A percentile compares a stretch with the other conserved stretches of the same genome.
These are phyloP conservation scores for Cyberlindnera mycetangii DNA, from an alignment of 805 yeast species.

Conservation along the genomic window DNA sequence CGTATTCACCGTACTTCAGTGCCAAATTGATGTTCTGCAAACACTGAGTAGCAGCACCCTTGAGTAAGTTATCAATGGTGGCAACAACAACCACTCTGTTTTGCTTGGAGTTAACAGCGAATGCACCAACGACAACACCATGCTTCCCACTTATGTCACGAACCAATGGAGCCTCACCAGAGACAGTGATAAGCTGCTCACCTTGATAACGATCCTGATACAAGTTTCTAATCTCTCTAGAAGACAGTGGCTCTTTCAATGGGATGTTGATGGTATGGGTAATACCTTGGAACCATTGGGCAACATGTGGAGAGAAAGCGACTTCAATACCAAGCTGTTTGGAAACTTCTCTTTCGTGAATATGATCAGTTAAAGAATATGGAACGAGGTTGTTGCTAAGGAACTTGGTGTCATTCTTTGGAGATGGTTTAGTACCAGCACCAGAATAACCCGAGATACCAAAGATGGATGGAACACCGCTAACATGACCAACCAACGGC, in stretches of 20 bases:
- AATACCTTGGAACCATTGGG: slow-evolving; percentile 99
- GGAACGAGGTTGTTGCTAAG: slow-evolving; percentile 86
- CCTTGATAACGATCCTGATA: slow-evolving; percentile 86
- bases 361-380: slow-evolving; percentile 92
- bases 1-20: slow-evolving; percentile 88
- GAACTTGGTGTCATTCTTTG: slow-evolving; percentile 80
- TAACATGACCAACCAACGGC: slow-evolving; percentile 68
- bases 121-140: slow-evolving; percentile 93
- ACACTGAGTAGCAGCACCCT: slow-evolving; percentile 99
- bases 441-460: slow-evolving; percentile 99
- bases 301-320: slow-evolving; percentile 96
- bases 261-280: slow-evolving; percentile 91
- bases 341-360: slow-evolving; percentile 93
- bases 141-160: slow-evolving; percentile 90
- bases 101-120: slow-evolving; percentile 84
- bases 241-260: slow-evolving; percentile 62
- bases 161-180: slow-evolving; percentile 92
- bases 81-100: slow-evolving; percentile 93
- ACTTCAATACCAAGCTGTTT: slow-evolving; percentile 71
- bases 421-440: slow-evolving; percentile 98
- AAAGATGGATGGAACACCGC: slow-evolving; percentile 79
- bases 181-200: slow-evolving; percentile 79
- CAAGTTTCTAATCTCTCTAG: slow-evolving; percentile 79
- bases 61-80: slow-evolving; percentile 90
- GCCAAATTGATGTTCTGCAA: slow-evolving; percentile 92